phyloP scores from a whole-genome alignment of 768 basidiomycete species.

The Russula brevipes region DNA sequence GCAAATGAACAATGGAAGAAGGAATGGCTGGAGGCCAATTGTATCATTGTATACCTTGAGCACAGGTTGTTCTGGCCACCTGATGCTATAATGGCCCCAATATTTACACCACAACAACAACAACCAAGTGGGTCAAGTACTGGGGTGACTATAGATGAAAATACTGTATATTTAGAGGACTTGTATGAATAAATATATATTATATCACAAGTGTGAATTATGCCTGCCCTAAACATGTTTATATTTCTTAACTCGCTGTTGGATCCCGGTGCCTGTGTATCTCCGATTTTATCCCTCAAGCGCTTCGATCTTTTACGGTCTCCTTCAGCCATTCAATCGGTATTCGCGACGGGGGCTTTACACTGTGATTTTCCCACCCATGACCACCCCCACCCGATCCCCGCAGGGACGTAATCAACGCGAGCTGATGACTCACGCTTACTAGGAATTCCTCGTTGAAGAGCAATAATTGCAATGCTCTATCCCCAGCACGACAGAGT shows the following conservation, averaged over 20 bases:
- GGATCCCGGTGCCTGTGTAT: too few species aligned
- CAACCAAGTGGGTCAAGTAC: too few species aligned
- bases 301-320: neutral
- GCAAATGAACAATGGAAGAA: neutral
- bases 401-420: constrained; percentile 50
- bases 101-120: too few species aligned
- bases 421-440: constrained; percentile 83
- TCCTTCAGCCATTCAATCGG: neutral
- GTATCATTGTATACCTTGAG: neutral
- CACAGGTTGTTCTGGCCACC: neutral
- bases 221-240: too few species aligned
- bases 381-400: too few species aligned
- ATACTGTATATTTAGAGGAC: too few species aligned
- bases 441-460: constrained; percentile 89
- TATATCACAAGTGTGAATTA: too few species aligned
- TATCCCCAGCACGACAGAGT: constrained; percentile 79
- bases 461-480: constrained; percentile 90
- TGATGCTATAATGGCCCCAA: too few species aligned
- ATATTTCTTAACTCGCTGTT: too few species aligned
- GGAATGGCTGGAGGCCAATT: neutral
- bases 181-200: too few species aligned
- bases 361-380: too few species aligned
- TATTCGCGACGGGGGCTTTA: neutral
- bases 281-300: neutral
- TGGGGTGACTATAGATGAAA: too few species aligned